Percentiles rank a stretch among this genome's conserved stretches.
Conservation (phyloP, 1,139 yeast species). For the Petasospora rhodanensis region DNA sequence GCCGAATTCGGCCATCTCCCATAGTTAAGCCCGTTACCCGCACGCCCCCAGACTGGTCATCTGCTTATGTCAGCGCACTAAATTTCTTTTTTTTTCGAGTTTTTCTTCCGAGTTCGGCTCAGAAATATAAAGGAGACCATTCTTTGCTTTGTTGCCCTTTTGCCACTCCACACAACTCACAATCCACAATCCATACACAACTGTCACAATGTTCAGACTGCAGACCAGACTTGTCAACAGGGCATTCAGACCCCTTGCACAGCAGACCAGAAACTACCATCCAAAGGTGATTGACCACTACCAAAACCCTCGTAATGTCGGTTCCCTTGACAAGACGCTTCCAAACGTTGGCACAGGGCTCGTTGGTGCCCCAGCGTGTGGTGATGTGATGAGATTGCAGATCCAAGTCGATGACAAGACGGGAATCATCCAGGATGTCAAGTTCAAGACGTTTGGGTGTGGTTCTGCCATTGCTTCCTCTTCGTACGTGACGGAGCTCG, state of each 20-base stretch:
- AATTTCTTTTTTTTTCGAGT: too few relatives aligned
- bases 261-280: conserved; percentile 46
- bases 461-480: conserved; percentile 97
- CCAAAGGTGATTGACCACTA: conserved; percentile 88
- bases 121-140: too few relatives aligned
- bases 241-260: conserved; percentile 19
- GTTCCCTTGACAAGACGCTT: conserved; percentile 77
- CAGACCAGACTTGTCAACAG: conserved; percentile 14
- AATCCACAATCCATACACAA: too few relatives aligned
- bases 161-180: too few relatives aligned
- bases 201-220: conserved; percentile 25
- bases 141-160: too few relatives aligned
- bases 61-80: too few relatives aligned
- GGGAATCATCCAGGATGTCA: conserved; percentile 90
- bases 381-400: conserved; percentile 97
- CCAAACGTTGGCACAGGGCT: conserved; percentile 92
- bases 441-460: conserved; percentile 97
- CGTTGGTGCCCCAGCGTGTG: conserved; percentile 99
- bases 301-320: conserved; percentile 95
- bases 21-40: too few relatives aligned
- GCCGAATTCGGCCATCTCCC: too few relatives aligned
- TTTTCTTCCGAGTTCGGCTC: too few relatives aligned
- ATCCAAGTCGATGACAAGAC: conserved; percentile 87
- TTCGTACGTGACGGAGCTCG: conserved; percentile 90
- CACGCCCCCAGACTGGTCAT: too few relatives aligned